These are phyloP conservation scores for Nicotiana noctiflora DNA, from an alignment of 257 asterid genomes.

Conservation along the genomic window DNA sequence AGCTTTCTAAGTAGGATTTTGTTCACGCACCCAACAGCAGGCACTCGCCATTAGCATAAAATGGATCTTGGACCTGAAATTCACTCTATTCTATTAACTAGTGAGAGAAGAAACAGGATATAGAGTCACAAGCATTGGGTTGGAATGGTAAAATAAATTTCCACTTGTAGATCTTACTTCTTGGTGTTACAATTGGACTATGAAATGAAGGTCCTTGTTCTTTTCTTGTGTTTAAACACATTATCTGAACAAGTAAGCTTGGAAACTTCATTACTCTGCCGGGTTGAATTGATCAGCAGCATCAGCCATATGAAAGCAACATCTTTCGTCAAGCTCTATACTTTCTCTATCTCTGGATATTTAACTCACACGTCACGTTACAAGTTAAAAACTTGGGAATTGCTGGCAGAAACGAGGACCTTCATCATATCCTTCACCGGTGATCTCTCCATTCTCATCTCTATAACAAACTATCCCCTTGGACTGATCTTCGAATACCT, in stretches of 20 bases:
- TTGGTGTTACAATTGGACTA: not conserved
- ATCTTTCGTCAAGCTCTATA: too few relatives aligned
- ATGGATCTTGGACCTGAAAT: too few relatives aligned
- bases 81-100: too few relatives aligned
- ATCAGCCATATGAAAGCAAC: not conserved
- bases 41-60: too few relatives aligned
- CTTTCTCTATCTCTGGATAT: too few relatives aligned
- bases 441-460: conserved; percentile 19
- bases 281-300: not conserved
- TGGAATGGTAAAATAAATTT: too few relatives aligned
- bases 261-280: not conserved
- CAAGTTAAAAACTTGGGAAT: not conserved
- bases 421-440: conserved; percentile 24
- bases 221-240: not conserved
- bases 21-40: too few relatives aligned
- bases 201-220: not conserved
- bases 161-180: too few relatives aligned
- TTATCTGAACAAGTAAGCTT: not conserved
- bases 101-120: too few relatives aligned
- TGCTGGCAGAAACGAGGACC: conserved; percentile 16
- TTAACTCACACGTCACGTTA: too few relatives aligned
- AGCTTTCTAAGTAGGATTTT: too few relatives aligned
- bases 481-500: conserved; percentile 18
- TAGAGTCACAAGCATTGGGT: too few relatives aligned
- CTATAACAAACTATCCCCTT: conserved; percentile 22